Evolutionary conservation across 495 filamentous ascomycete genomes (phyloP).

Genomic region (Hypoxylon subgilvum): DNA sequence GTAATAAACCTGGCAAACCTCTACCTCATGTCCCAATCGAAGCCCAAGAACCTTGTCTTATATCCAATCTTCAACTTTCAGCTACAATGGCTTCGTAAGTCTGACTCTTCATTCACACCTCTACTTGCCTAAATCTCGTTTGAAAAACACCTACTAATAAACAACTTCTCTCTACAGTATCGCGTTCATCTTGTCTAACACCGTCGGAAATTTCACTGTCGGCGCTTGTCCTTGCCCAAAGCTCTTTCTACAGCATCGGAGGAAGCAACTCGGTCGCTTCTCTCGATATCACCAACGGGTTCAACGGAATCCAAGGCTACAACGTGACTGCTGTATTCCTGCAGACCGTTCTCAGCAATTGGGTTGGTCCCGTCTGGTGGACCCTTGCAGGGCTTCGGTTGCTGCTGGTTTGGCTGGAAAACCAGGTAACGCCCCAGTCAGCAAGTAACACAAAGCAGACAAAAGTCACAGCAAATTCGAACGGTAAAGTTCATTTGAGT

Average conservation of each 20-base stretch:
- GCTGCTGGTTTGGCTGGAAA: background rate
- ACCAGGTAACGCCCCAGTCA: background rate
- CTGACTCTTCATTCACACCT: background rate
- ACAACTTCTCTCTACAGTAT: background rate
- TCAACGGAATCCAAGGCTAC: background rate
- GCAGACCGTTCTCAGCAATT: background rate
- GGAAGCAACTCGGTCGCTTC: background rate
- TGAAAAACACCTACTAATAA: background rate
- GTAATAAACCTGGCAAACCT: background rate
- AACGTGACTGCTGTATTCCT: background rate
- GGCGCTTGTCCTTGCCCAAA: background rate
- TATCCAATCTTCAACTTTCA: background rate
- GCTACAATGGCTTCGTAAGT: background rate
- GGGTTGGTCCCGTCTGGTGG: constrained; percentile 3
- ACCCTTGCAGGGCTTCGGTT: background rate
- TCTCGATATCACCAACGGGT: background rate
- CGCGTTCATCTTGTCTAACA: too few relatives aligned
- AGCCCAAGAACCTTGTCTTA: background rate
- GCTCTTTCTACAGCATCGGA: background rate
- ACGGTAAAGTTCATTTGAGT: too few relatives aligned
- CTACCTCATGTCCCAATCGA: background rate
- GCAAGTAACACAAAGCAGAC: too few relatives aligned
- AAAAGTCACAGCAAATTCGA: too few relatives aligned
- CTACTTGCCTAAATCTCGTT: background rate
- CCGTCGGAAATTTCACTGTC: background rate